A percentile compares a stretch with the other conserved stretches of the same genome.
phyloP scores from a whole-genome alignment of 1,139 yeast species.

The Yamadazyma taylorii region DNA sequence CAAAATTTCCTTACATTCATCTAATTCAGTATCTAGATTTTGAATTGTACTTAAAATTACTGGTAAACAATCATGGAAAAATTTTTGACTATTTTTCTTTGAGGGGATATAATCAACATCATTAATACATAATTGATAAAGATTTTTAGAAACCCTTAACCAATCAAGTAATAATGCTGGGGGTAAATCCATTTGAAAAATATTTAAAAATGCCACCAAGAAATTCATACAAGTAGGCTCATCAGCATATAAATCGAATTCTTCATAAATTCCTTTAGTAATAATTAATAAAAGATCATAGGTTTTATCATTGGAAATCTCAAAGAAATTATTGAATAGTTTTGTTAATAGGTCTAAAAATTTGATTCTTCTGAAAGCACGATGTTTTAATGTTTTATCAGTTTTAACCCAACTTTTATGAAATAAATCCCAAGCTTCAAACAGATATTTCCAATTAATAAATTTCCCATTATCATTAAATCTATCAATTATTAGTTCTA shows the following conservation, averaged over 20 bases:
- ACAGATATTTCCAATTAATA: conserved; percentile 40
- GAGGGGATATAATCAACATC: conserved; percentile 26
- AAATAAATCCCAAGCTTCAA: conserved; percentile 50
- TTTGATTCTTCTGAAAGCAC: conserved; percentile 34
- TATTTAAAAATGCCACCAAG: conserved; percentile 14
- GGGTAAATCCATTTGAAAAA: conserved; percentile 11
- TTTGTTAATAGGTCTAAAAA: conserved; percentile 19
- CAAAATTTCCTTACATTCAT: conserved; percentile 4
- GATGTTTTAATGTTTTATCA: conserved; percentile 23
- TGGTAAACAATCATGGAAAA: conserved; percentile 21
- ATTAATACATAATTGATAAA: conserved; percentile 28
- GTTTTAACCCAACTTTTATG: conserved; percentile 37
- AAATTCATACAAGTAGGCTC: conserved; percentile 21
- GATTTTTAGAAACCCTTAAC: conserved; percentile 22
- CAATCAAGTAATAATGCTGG: conserved; percentile 16
- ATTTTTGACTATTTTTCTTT: conserved; percentile 32
- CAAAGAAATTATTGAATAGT: conserved; percentile 17
- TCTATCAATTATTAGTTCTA: conserved; percentile 69
- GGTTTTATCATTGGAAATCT: conserved; percentile 2
- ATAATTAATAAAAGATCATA: conserved; percentile 18
- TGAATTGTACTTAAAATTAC: conserved; percentile 11
- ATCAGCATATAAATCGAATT: conserved; percentile 34
- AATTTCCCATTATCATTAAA: conserved; percentile 48
- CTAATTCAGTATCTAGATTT: conserved; percentile 11
- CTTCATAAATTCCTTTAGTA: conserved; percentile 19